Conservation (phyloP, 1,284 basidiomycete genomes). For the Porogramme epimiltina region DNA sequence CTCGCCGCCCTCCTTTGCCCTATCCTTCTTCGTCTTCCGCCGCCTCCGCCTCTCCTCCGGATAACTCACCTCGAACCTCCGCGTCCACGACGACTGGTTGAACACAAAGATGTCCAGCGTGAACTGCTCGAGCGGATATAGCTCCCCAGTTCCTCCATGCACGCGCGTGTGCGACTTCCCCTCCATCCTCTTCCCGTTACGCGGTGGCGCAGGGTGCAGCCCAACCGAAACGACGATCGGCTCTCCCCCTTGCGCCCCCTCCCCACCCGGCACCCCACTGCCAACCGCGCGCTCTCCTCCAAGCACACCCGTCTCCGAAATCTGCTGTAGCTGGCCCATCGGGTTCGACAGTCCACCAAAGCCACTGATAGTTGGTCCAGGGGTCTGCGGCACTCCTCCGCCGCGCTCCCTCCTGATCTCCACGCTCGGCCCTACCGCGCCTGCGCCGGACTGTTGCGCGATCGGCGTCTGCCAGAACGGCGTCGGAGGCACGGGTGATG, state of each 20-base stretch:
- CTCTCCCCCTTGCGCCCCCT: slow-evolving; percentile 40
- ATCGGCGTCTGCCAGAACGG: slow-evolving; percentile 60
- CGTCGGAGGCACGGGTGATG: slow-evolving; percentile 46
- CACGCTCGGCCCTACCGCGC: slow-evolving; percentile 55
- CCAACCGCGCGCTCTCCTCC: slow-evolving; percentile 14
- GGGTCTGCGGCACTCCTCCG: slow-evolving; percentile 50
- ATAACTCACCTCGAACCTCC: slow-evolving; percentile 77
- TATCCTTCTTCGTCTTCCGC: slow-evolving; percentile 39
- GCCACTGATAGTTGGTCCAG: slow-evolving; percentile 49
- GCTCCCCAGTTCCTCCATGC: slow-evolving; percentile 26
- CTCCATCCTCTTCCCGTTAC: slow-evolving; percentile 22
- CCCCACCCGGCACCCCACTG: neutral
- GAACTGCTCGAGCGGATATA: slow-evolving; percentile 77
- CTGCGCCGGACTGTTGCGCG: slow-evolving; percentile 43
- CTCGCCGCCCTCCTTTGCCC: slow-evolving; percentile 28
- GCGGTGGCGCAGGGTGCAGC: slow-evolving; percentile 43
- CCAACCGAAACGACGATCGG: slow-evolving; percentile 77
- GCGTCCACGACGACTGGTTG: slow-evolving; percentile 78
- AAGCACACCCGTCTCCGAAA: neutral
- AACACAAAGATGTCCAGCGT: slow-evolving; percentile 88
- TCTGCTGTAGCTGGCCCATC: slow-evolving; percentile 9
- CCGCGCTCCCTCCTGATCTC: slow-evolving; percentile 60
- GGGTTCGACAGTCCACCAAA: slow-evolving; percentile 21
- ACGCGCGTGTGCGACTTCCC: slow-evolving; percentile 15
- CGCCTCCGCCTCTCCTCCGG: slow-evolving; percentile 56